Evolutionary conservation across 2,329 filamentous ascomycete species (phyloP), one percentile per base, ranked within the genome.

Genomic region (Venturia pyrina): DNA sequence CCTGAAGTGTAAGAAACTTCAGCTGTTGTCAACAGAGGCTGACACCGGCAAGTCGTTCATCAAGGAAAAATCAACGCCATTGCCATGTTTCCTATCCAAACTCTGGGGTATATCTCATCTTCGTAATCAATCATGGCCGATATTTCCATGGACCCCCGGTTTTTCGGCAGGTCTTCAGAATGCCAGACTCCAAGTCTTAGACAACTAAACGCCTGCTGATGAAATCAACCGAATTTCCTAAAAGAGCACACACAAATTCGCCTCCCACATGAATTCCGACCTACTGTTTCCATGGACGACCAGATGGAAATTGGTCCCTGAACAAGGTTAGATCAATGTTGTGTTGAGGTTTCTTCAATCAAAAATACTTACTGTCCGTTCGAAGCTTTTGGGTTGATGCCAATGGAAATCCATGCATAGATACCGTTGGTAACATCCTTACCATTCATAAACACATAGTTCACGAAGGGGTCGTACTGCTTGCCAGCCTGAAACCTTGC

Each of bases 401-500:
- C 59, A 44, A 62, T 62, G 1, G 60, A 62, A n/a, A 62, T 62
- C 60, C 59, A 62, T 17, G 37, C 59, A 11, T 62, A 62, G 7
- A 62, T 41, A n/a, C 59, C 59, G 10, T 21, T 15, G 40, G 34
- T 53, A n/a, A 53, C n/a, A 37, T 64, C 43, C 21, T 64, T 34
- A 7, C 37, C 41, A 34, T 64, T 46, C 28, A 64, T n/a, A 17
- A 48, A 50, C 28, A 50, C 6, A 41, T 64, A 64, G 15, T 64
- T 48, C n/a, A 50, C 48, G 44, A 64, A 64, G 15, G 62, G 62
- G 32, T 64, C 62, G 34, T 64, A 48, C 17, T 64, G 17, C n/a
- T 24, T 24, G 41, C 17, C 41, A 24, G 62, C 62, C 34, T 64
- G 62, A 37, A 15, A 3, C 32, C 24, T 41, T 13, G 62, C 62